A percentile compares a stretch with the other conserved stretches of the same genome.
Conservation (phyloP, 805 yeast species). For the Saccharomycopsis olivae region DNA sequence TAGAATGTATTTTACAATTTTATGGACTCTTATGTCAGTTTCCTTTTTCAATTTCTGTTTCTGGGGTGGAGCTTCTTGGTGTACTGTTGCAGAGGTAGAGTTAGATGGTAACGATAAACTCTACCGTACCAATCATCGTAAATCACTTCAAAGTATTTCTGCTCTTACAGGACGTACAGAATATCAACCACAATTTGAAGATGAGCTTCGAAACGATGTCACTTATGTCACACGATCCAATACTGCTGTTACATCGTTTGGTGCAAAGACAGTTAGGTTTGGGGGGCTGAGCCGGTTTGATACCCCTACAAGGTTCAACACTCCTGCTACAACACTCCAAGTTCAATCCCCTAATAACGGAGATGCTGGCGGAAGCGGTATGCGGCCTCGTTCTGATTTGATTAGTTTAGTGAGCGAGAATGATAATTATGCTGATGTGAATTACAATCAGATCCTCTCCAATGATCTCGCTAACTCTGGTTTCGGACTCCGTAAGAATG, state of each 20-base stretch:
- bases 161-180: not conserved
- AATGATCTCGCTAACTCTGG: conserved; percentile 5
- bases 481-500: conserved; percentile 14
- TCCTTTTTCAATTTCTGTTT: conserved; percentile 18
- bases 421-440: conserved; percentile 10
- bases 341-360: not conserved
- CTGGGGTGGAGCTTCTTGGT: conserved; percentile 42
- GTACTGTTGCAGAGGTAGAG: conserved; percentile 33
- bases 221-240: not conserved
- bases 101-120: conserved; percentile 2
- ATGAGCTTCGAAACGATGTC: not conserved
- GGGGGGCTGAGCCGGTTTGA: too few relatives aligned
- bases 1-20: conserved; percentile 28
- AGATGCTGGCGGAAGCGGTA: not conserved
- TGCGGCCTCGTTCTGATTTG: conserved; percentile 8
- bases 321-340: not conserved
- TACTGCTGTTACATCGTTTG: not conserved
- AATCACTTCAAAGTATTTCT: conserved; percentile 11
- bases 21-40: conserved; percentile 29
- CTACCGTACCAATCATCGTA: conserved; percentile 8
- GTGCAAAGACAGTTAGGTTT: too few relatives aligned
- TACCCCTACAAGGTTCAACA: not conserved
- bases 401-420: conserved; percentile 11
- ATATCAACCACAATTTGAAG: not conserved
- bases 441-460: conserved; percentile 10